Conservation (phyloP, 768 basidiomycete genomes). For the Mycena indigotica region DNA sequence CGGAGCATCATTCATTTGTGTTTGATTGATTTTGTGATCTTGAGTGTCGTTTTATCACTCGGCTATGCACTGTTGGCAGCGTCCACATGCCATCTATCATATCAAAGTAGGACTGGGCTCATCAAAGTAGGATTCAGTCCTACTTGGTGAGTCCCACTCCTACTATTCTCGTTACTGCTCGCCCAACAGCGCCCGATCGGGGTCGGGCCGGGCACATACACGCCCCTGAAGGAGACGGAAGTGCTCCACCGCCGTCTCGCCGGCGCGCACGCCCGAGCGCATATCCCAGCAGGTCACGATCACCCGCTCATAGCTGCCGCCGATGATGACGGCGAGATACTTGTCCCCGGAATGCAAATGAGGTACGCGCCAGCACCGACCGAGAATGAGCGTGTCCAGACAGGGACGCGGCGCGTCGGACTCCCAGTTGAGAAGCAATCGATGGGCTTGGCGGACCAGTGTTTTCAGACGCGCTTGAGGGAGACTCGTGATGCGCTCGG, state of each 20-base stretch:
- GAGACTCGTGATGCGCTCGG: background rate
- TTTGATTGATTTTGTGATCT: too few species aligned
- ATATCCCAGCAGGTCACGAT: background rate
- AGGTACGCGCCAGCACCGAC: background rate
- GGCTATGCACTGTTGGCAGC: too few species aligned
- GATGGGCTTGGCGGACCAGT: background rate
- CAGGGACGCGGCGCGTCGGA: background rate
- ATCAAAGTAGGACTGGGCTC: too few species aligned
- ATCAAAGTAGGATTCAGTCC: too few species aligned
- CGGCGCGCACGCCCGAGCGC: background rate
- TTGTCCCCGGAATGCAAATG: too few species aligned
- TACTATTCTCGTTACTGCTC: too few species aligned
- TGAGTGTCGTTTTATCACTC: too few species aligned
- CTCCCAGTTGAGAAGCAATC: background rate
- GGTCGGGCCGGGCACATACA: too few species aligned
- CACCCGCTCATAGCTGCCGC: background rate
- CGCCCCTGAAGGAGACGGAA: background rate
- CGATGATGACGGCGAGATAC: background rate
- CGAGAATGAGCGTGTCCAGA: background rate
- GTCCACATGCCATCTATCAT: too few species aligned
- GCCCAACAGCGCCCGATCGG: too few species aligned
- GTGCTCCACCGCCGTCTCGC: background rate
- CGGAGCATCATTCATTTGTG: too few species aligned
- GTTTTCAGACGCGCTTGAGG: background rate
- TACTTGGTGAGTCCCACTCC: too few species aligned